Evolutionary conservation across 805 yeast genomes (phyloP), one percentile per base, ranked within the genome.

Genomic region (Candida khao-thaluensis): DNA sequence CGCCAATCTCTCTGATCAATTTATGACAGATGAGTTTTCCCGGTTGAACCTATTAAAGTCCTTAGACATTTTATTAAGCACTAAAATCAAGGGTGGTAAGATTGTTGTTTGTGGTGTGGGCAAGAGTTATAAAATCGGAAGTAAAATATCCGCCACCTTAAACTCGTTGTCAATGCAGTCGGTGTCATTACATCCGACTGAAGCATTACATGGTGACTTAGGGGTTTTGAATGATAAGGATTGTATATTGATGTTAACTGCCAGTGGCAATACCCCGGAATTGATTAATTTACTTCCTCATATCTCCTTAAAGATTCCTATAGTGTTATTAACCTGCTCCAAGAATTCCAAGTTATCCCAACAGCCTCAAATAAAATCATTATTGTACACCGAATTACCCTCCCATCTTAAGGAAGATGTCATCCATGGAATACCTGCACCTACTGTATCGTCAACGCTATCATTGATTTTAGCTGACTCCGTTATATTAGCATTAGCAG

Each of bases 131-230:
- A 86, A 86, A 59, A 84, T 88, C 23, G 95, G 88, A 10, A 68
- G 74, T 41, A 88, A 88, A 60, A 64, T 82, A 10, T 86, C 78
- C 38, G 95, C 96, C 7, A 88, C 95, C 4, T 65, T 88, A 59
- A 85, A 83, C 54, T 86, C 95, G 0, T 67, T 89, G 42, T 81
- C 89, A 21, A 72, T 88, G 37, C 80, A 77, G 37, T 71, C 95
- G 0, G 75, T 79, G 0, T 50, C 74, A 1, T 62, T 88, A 38
- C 96, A 88, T 54, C 95, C 96, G 0, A 66, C 85, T 3, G 96
- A 88, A 44, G 96, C 96, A 0, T 64, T 89, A 14, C 96, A 88
- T 57, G 96, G 96, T 5, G 96, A 88, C 57, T 70, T 88, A 50
- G 96, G 96, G 2, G 61, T 81, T 26, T 62, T 89, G 7, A 61